Base-by-base conservation (phyloP, 2,329 filamentous ascomycete species). In the Aschersonia sp. region DNA sequence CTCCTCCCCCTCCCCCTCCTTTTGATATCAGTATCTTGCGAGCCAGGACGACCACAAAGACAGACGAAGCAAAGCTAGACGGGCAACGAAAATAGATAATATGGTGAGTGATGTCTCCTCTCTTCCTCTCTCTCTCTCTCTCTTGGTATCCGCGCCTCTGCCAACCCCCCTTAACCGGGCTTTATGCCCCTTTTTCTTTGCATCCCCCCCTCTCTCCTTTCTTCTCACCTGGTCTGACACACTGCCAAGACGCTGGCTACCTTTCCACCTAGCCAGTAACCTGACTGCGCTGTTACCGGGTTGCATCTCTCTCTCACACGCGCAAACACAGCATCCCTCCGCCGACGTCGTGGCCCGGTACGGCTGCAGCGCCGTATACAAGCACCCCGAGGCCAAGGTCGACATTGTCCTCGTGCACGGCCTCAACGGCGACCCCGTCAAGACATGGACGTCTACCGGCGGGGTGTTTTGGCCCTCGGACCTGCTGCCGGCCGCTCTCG, bases 321-420 rank as follows among this genome's bases (percentile, higher is more conserved):
- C 33, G 12, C 4, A 37, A 12, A 37, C 33, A 12, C 8, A 37
- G 8, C 8, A 12, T 12, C 33, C 8, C 12, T 12, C 33, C 12
- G 33, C 33, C 12, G 8, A 37, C 12, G 33, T 8, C 11, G 57
- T 65, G 44, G 50, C 53, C 22, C 74, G 76, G 22, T 78, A 73
- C 62, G 78, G 79, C 59, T 67, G 75, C 46, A 79, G 76, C 1
- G 68, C 73, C 44, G 75, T 81, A 45, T 79, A 76, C 58, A 70
- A 68, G 0, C 75, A 79, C 48, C 75, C 76, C 6, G 66, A 77
- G 48, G 78, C 78, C 46, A 70, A 70, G 50, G 76, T 74, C 56
- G 77, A 81, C 56, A 77, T 87, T 42, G 74, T 87, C 30, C 75
- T 87, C 51, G 78, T 87, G 32, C 83, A 87, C 56, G 83, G 83